Evolutionary conservation across 352 stramenopile species (phyloP).

Genomic region (Plasmopara viticola): DNA sequence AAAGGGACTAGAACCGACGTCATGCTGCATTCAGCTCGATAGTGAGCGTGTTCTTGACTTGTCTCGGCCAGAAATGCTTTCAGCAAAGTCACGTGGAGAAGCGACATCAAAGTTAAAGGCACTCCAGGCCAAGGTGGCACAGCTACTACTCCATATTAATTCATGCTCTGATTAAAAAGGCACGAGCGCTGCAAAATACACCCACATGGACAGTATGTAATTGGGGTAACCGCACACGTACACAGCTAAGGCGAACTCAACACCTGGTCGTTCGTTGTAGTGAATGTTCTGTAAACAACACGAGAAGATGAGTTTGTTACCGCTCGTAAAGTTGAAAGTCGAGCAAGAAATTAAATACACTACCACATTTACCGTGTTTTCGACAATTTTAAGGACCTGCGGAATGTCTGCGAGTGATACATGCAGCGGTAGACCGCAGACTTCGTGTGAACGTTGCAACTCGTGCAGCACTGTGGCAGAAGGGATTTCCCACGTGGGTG

Average conservation of each 20-base stretch:
- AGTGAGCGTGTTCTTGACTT: slow-evolving; percentile 55
- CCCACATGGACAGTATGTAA: slow-evolving; percentile 88
- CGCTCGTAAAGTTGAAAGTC: not conserved
- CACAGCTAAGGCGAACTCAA: slow-evolving; percentile 89
- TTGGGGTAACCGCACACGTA: slow-evolving; percentile 83
- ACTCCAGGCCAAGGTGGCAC: slow-evolving; percentile 62
- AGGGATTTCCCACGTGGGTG: slow-evolving; percentile 11
- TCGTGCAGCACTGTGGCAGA: slow-evolving; percentile 21
- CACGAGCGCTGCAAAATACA: slow-evolving; percentile 83
- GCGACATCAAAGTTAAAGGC: slow-evolving; percentile 57
- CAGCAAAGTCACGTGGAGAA: slow-evolving; percentile 44
- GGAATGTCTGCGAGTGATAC: slow-evolving; percentile 84
- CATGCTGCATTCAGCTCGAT: slow-evolving; percentile 58
- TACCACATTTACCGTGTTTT: slow-evolving; percentile 59
- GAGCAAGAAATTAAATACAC: slow-evolving; percentile 16
- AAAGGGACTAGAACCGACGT: slow-evolving; percentile 31
- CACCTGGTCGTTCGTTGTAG: slow-evolving; percentile 68
- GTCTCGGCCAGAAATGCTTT: slow-evolving; percentile 56
- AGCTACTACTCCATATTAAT: slow-evolving; percentile 58
- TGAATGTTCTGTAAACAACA: slow-evolving; percentile 73
- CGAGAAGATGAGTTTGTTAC: slow-evolving; percentile 9
- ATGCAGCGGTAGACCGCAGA: slow-evolving; percentile 83
- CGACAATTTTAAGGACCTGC: slow-evolving; percentile 72
- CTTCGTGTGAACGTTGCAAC: slow-evolving; percentile 34
- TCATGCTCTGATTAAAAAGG: slow-evolving; percentile 22